Evolutionary conservation across 2,329 filamentous ascomycete species (phyloP).

Genomic region (Beauveria sp.): DNA sequence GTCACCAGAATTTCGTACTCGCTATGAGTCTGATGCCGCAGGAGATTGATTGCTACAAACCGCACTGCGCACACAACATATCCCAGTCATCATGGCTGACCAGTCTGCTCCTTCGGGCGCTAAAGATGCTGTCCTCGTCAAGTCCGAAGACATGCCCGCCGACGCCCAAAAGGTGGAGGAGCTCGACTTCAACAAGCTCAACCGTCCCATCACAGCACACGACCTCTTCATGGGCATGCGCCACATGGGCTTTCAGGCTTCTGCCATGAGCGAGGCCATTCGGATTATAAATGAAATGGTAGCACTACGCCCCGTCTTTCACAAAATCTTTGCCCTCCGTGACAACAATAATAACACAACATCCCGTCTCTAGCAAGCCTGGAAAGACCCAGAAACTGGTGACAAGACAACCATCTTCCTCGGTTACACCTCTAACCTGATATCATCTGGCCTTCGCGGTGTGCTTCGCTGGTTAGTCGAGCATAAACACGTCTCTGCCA

Average conservation of each 20-base stretch:
- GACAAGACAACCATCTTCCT: slow-evolving; percentile 89
- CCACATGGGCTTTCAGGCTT: slow-evolving; percentile 69
- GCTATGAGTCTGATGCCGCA: background rate
- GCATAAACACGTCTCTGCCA: slow-evolving; percentile 83
- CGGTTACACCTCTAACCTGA: slow-evolving; percentile 95
- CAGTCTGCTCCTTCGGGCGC: slow-evolving; percentile 50
- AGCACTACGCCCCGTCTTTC: slow-evolving; percentile 12
- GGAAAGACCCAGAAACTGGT: slow-evolving; percentile 71
- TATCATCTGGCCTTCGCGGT: slow-evolving; percentile 89
- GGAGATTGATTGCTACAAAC: too few species aligned
- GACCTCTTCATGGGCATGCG: slow-evolving; percentile 77
- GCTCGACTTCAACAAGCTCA: slow-evolving; percentile 83
- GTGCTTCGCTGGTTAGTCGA: slow-evolving; percentile 88
- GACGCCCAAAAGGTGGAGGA: slow-evolving; percentile 77
- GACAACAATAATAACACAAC: background rate
- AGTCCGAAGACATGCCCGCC: slow-evolving; percentile 73
- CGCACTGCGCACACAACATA: background rate
- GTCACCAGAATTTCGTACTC: slow-evolving; percentile 5
- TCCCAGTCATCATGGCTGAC: background rate
- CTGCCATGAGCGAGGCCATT: slow-evolving; percentile 75
- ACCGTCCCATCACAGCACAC: slow-evolving; percentile 71
- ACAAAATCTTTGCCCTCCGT: background rate
- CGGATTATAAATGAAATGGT: slow-evolving; percentile 96
- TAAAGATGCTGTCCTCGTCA: slow-evolving; percentile 75
- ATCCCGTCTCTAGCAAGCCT: slow-evolving; percentile 50